These are phyloP conservation scores for Whalleya microplaca DNA, from an alignment of 2,329 filamentous ascomycete genomes.

Conservation along the genomic window DNA sequence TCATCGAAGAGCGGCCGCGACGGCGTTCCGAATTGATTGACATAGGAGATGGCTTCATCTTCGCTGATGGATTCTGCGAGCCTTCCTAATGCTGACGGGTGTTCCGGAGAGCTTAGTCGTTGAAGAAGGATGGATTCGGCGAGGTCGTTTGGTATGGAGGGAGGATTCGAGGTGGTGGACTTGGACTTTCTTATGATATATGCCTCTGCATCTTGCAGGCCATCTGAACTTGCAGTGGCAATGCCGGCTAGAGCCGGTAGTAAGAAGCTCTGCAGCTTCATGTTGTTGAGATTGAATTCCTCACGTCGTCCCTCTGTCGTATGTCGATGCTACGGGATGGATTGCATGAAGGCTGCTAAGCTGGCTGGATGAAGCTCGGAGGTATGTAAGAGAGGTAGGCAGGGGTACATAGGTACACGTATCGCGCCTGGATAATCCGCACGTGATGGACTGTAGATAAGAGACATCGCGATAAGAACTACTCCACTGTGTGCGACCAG, in stretches of 20 bases:
- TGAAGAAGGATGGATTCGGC: constrained; percentile 63
- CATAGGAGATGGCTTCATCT: constrained; percentile 55
- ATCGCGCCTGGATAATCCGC: too few relatives aligned
- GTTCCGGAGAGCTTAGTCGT: constrained; percentile 53
- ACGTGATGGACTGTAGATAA: too few relatives aligned
- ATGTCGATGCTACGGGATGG: constrained; percentile 10
- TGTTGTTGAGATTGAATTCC: constrained; percentile 27
- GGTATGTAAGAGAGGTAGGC: neutral
- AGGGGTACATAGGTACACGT: neutral
- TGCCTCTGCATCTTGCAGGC: constrained; percentile 48
- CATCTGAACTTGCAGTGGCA: constrained; percentile 35
- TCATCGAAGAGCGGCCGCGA: constrained; percentile 55
- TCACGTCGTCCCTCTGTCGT: constrained; percentile 14
- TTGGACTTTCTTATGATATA: constrained; percentile 53
- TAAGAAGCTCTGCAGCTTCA: constrained; percentile 48
- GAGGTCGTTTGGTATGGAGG: constrained; percentile 55
- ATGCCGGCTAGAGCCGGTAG: constrained; percentile 41
- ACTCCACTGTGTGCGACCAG: too few relatives aligned
- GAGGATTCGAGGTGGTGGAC: constrained; percentile 36
- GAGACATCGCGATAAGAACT: too few relatives aligned
- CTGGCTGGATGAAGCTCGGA: neutral
- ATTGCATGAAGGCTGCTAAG: constrained; percentile 1
- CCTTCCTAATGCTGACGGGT: constrained; percentile 53
- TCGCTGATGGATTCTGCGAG: constrained; percentile 47
- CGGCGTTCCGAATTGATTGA: constrained; percentile 64